Conservation (phyloP, 2,329 filamentous ascomycete genomes). For the Aureobasidium zeae region DNA sequence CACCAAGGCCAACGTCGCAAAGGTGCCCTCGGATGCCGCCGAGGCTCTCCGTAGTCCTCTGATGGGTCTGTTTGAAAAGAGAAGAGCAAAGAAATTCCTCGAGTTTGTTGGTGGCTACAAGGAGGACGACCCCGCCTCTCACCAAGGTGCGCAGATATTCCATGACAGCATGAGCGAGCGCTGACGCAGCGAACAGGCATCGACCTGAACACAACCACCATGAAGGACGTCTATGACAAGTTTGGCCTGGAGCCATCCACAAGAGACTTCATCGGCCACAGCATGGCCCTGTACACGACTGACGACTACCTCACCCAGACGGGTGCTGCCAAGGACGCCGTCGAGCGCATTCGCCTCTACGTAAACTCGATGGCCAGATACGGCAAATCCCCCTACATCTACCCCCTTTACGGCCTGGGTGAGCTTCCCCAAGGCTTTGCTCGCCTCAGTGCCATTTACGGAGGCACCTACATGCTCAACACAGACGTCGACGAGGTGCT, state of each 20-base stretch:
- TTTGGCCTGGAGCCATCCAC: slow-evolving; percentile 85
- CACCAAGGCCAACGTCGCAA: slow-evolving; percentile 83
- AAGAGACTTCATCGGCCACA: slow-evolving; percentile 92
- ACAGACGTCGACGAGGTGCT: slow-evolving; percentile 83
- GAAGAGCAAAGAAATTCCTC: slow-evolving; percentile 90
- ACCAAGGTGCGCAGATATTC: slow-evolving; percentile 80
- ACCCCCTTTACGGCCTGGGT: slow-evolving; percentile 92
- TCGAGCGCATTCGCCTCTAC: slow-evolving; percentile 89
- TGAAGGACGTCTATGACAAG: slow-evolving; percentile 99
- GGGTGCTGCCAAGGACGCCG: slow-evolving; percentile 71
- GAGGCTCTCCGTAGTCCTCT: slow-evolving; percentile 87
- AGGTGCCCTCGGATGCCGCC: slow-evolving; percentile 85
- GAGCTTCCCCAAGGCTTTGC: slow-evolving; percentile 97
- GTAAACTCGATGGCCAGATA: slow-evolving; percentile 96
- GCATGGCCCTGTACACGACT: slow-evolving; percentile 91
- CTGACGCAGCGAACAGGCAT: slow-evolving; percentile 47
- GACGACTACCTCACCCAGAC: slow-evolving; percentile 72
- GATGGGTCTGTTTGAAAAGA: slow-evolving; percentile 98
- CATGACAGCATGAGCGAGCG: neutral
- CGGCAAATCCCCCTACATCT: slow-evolving; percentile 98
- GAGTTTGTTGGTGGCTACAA: slow-evolving; percentile 91
- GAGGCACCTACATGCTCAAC: slow-evolving; percentile 99
- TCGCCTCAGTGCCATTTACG: slow-evolving; percentile 94
- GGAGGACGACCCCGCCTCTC: slow-evolving; percentile 67
- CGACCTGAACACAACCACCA: slow-evolving; percentile 67